Conservation (phyloP, 2,329 filamentous ascomycete species). For the Hortaea sp. region DNA sequence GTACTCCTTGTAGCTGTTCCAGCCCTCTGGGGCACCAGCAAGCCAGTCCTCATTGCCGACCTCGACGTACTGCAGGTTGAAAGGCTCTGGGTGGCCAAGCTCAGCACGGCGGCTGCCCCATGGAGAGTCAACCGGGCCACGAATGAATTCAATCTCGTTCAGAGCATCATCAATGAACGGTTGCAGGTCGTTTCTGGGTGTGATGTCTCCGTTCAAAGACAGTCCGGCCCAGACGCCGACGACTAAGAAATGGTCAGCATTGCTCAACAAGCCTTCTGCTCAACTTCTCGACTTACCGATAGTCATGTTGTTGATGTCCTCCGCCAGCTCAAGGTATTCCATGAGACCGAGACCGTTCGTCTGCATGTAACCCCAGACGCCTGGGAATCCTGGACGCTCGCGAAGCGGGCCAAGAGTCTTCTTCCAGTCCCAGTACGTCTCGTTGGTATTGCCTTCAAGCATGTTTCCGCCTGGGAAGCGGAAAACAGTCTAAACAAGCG, state of each 20-base stretch:
- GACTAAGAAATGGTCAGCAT: conserved; percentile 2
- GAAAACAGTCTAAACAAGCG: no score
- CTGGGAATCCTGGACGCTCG: no score
- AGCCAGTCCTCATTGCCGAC: no score
- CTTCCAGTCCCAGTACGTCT: conserved; percentile 39
- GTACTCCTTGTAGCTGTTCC: conserved; percentile 10
- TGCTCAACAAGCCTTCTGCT: not conserved
- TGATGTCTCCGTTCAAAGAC: conserved; percentile 38
- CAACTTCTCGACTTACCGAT: not conserved
- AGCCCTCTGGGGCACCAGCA: no score
- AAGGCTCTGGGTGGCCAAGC: conserved; percentile 44
- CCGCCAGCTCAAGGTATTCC: conserved; percentile 10
- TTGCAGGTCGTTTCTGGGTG: conserved; percentile 38
- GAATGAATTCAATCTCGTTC: conserved; percentile 52
- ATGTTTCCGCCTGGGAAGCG: no score
- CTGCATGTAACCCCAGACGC: no score
- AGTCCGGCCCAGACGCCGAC: conserved; percentile 16
- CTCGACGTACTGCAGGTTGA: conserved; percentile 26
- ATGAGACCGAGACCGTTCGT: no score
- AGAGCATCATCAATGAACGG: conserved; percentile 50
- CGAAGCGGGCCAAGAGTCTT: conserved; percentile 33
- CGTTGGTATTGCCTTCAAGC: conserved; percentile 4
- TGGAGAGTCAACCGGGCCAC: conserved; percentile 36
- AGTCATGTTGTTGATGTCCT: conserved; percentile 16
- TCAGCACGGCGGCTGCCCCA: conserved; percentile 55